phyloP scores from a whole-genome alignment of 352 stramenopile genomes.

The Globisporangium uncinulatum region DNA sequence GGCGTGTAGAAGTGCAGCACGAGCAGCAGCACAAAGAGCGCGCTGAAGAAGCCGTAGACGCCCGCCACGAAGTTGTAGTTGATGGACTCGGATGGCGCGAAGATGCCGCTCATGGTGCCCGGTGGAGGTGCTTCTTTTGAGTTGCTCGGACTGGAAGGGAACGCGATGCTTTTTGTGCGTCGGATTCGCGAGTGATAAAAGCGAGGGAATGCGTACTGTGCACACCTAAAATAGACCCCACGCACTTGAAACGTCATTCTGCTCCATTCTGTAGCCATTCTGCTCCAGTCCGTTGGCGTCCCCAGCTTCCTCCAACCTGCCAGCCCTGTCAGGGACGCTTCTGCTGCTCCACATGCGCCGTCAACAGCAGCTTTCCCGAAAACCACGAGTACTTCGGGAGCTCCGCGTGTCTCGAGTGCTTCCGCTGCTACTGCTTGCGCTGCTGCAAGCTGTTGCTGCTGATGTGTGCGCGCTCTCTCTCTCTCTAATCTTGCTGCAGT shows the following conservation, averaged over 20 bases:
- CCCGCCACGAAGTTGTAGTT: constrained; percentile 89
- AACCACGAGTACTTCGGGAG: too few relatives aligned
- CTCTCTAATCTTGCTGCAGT: background rate
- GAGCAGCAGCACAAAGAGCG: constrained; percentile 49
- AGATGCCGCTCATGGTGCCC: constrained; percentile 25
- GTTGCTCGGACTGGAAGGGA: too few relatives aligned
- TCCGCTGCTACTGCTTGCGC: background rate
- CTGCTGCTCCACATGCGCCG: too few relatives aligned
- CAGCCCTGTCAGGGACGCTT: too few relatives aligned
- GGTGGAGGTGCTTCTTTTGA: too few relatives aligned
- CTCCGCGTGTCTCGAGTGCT: background rate
- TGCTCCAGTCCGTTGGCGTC: too few relatives aligned
- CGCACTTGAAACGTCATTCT: background rate
- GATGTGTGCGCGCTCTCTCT: constrained; percentile 2
- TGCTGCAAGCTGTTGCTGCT: background rate
- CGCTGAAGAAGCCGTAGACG: constrained; percentile 67
- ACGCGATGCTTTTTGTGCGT: background rate
- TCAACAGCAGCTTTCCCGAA: too few relatives aligned
- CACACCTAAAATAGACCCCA: background rate
- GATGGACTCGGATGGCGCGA: constrained; percentile 69
- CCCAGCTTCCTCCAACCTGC: too few relatives aligned
- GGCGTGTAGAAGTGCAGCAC: constrained; percentile 56
- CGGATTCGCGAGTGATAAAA: background rate
- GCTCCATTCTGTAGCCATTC: too few relatives aligned
- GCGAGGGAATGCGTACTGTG: constrained; percentile 1